These are phyloP conservation scores for Coniosporium apollinis DNA, from an alignment of 495 filamentous ascomycete genomes.

Conservation along the genomic window DNA sequence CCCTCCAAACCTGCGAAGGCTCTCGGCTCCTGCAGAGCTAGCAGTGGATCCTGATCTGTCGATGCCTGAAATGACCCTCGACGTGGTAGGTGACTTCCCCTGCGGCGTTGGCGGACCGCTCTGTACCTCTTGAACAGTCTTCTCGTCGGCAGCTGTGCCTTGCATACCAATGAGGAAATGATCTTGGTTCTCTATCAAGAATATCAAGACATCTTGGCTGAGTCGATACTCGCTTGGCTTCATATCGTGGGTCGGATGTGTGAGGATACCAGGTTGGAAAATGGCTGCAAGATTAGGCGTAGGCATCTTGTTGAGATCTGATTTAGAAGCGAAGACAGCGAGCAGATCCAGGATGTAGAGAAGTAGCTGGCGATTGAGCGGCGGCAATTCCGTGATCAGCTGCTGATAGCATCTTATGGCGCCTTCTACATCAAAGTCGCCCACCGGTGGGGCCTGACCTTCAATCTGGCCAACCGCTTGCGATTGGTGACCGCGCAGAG, in stretches of 20 bases:
- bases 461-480: constrained; percentile 51
- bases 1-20: constrained; percentile 59
- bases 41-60: constrained; percentile 69
- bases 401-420: constrained; percentile 75
- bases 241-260: constrained; percentile 91
- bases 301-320: constrained; percentile 92
- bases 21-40: constrained; percentile 74
- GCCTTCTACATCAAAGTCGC: constrained; percentile 50
- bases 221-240: constrained; percentile 80
- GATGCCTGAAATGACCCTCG: constrained; percentile 37
- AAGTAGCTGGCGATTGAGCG: constrained; percentile 84
- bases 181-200: constrained; percentile 89
- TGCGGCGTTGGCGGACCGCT: constrained; percentile 38
- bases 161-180: constrained; percentile 69
- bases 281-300: constrained; percentile 91
- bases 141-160: constrained; percentile 74
- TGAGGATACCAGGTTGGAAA: constrained; percentile 92
- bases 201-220: constrained; percentile 94
- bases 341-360: constrained; percentile 96
- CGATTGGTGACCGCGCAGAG: constrained; percentile 58
- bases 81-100: constrained; percentile 26
- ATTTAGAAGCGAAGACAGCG: constrained; percentile 94
- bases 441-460: constrained; percentile 32
- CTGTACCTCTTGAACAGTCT: constrained; percentile 72
- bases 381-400: constrained; percentile 81